phyloP scores from a whole-genome alignment of 371 early-diverging fungal genomes.

The Mortierella sp. region DNA sequence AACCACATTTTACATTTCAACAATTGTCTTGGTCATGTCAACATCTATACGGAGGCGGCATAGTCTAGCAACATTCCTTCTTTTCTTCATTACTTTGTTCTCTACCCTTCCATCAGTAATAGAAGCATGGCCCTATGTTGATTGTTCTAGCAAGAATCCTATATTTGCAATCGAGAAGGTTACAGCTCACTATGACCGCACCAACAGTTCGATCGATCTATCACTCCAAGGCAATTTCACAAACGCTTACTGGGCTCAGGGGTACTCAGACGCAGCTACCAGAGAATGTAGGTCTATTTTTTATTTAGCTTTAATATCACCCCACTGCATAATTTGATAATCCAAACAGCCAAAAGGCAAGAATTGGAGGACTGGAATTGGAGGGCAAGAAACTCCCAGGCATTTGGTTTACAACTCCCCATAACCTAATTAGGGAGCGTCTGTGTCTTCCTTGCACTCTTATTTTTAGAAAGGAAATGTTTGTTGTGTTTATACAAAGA shows the following conservation, averaged over 20 bases:
- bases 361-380: no score
- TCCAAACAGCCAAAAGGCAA: no score
- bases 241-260: constrained; percentile 43
- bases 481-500: no score
- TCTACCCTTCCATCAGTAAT: background rate
- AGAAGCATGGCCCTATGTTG: constrained; percentile 48
- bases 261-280: constrained; percentile 32
- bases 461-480: background rate
- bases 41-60: background rate
- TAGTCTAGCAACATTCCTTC: constrained; percentile 3
- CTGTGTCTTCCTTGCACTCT: background rate
- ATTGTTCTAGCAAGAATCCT: constrained; percentile 37
- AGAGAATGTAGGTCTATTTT: constrained; percentile 38
- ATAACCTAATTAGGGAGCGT: constrained; percentile 2
- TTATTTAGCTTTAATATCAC: no score
- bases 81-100: constrained; percentile 1
- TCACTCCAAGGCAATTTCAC: constrained; percentile 38
- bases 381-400: no score
- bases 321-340: no score
- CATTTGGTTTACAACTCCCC: no score
- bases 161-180: constrained; percentile 29
- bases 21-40: constrained; percentile 2
- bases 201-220: constrained; percentile 44
- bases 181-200: constrained; percentile 35
- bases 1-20: background rate